Evolutionary conservation across 495 filamentous ascomycete species (phyloP), one percentile per base, ranked within the genome.

Genomic region (Hamigera avellanea): DNA sequence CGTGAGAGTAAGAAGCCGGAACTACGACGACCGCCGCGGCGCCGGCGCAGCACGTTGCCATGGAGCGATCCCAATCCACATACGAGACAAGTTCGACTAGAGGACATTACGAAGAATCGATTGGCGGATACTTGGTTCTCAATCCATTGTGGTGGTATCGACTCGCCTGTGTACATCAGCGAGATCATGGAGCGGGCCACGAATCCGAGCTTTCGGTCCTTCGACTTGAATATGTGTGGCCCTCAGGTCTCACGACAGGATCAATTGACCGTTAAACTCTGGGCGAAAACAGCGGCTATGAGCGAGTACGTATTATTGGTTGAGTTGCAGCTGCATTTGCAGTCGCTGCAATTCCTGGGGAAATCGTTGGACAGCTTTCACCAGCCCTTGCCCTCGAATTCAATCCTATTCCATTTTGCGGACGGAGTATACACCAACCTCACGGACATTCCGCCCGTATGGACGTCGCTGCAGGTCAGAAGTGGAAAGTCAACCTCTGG

Each of bases 61-160:
- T 81, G 86, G 67, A 70, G 64, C 27, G 75, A 71, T 41, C 69
- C 73, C n/a, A 78, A 70, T 35, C 81, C 83, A 0, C 65, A 67
- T 19, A 69, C 66, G 13, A 53, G 83, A 43, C 87, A 93, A 67
- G 74, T 79, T 46, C 81, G 74, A 45, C 57, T 94, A 30, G 82
- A 91, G 48, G 74, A 85, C 45, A 71, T 80, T 2, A 75, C 78
- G 14, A 72, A 73, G 19, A 75, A 63, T 43, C 72, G 76, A 36
- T 79, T 93, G 64, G 83, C 78, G n/a, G 83, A 95, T 56, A 75
- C 77, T 8, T 95, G 93, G 72, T 93, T 94, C 54, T 81, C 84
- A 0, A 57, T 98, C 16, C 88, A 95, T 59, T 75, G 73, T 40
- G 67, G 70, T 6, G 70, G 61, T 1, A 54, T 70, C 31, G 57